Base-by-base conservation (phyloP, 2,329 filamentous ascomycete species). In the Curvularia sp. region DNA sequence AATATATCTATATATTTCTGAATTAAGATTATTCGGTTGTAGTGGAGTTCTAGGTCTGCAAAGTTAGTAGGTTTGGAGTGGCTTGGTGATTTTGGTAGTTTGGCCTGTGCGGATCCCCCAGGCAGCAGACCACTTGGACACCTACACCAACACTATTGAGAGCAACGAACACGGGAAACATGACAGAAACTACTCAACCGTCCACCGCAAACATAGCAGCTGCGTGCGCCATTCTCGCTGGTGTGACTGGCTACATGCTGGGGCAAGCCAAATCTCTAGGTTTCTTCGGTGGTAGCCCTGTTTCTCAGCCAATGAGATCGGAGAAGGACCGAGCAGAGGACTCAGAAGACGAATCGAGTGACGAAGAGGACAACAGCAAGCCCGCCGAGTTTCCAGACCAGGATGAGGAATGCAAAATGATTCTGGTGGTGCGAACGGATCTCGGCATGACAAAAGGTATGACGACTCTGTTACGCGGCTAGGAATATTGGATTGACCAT, bases 391-490 rank as follows among this genome's bases (percentile, higher is more conserved):
- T 85, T 60, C 75, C 74, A 12, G 77, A 69, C 20, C 81, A 77
- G 24, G 93, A 77, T 24, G 93, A 97, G 78, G 93, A 97, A 77
- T 97, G 94, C 82, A 98, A 98, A 81, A 83, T 98, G 57, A 92
- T 97, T 13, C 82, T 99, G 33, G 92, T 97, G 4, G 94, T 98
- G 55, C 83, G 95, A 74, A 97, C 92, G 18, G 95, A 99, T 80
- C 79, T 99, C 70, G 94, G 94, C 70, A 99, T 99, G 95, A 95
- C 91, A 9, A 98, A 97, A 81, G 94, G 94, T 95, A 82, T 42
- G 44, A 31, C 33, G 8, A 35, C 15, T 9, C 46, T 35, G 28
- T 26, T 33, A 24, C 22, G 20, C 49, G 28, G 15, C 6, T 52
- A 8, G 31, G 53, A 22, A 5, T n/a, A 20, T 38, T 46, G 3